Conservation (phyloP, 305 asterid species). For the Solanum hybrid region DNA sequence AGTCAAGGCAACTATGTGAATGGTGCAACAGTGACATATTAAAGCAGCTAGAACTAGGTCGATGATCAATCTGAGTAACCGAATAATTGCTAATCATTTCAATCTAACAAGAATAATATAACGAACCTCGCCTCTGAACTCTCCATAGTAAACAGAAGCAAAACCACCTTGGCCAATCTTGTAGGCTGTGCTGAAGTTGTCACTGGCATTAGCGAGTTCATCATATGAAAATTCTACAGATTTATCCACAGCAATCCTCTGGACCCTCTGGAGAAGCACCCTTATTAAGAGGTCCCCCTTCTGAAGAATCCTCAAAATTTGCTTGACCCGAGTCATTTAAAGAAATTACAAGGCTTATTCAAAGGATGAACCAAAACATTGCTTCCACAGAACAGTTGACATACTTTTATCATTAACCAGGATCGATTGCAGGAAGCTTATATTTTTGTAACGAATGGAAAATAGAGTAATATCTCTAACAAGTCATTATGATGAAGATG, state of each 20-base stretch:
- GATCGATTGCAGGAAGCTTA: not conserved
- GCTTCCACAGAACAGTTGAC: not conserved
- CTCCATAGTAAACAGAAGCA: constrained; percentile 61
- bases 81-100: not conserved
- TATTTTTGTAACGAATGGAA: not conserved
- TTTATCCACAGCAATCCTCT: constrained; percentile 64
- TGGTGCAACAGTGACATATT: not conserved
- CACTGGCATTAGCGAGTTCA: constrained; percentile 56
- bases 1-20: not conserved
- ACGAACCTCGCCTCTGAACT: constrained; percentile 75
- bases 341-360: not conserved
- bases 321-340: constrained; percentile 4
- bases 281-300: constrained; percentile 22
- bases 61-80: not conserved
- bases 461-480: not conserved
- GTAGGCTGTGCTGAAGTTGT: constrained; percentile 39
- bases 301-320: constrained; percentile 25
- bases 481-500: not conserved
- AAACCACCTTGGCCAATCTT: constrained; percentile 89
- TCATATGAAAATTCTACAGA: constrained; percentile 63
- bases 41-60: not conserved
- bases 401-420: not conserved
- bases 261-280: constrained; percentile 35
- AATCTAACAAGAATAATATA: not conserved
- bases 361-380: not conserved